Evolutionary conservation across 768 basidiomycete species (phyloP).

Genomic region (Strobilomyces echinocephalus): DNA sequence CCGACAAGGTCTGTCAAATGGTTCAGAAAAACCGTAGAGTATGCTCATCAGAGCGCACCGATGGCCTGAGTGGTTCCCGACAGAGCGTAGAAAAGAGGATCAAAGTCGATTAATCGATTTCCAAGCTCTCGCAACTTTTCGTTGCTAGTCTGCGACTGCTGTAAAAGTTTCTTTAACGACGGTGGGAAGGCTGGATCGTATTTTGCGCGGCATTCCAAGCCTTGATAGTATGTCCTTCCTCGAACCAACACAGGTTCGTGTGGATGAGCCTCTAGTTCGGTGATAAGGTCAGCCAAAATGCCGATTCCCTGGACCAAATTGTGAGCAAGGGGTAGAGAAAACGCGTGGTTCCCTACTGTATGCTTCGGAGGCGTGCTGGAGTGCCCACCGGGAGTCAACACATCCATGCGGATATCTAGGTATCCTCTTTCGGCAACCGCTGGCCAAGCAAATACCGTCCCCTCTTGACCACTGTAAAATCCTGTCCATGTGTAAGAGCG

Average conservation of each 20-base stretch:
- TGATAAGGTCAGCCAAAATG: slow-evolving; percentile 45
- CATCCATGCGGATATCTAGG: slow-evolving; percentile 38
- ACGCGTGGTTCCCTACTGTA: slow-evolving; percentile 34
- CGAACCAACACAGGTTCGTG: slow-evolving; percentile 29
- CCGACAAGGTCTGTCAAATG: slow-evolving; percentile 37
- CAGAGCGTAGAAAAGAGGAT: slow-evolving; percentile 14
- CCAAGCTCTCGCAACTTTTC: slow-evolving; percentile 15
- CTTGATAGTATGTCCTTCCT: slow-evolving; percentile 24
- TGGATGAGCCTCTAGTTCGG: slow-evolving; percentile 44
- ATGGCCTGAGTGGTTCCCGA: slow-evolving; percentile 28
- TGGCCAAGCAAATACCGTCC: slow-evolving; percentile 30
- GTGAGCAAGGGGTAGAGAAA: not conserved
- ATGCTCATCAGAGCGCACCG: slow-evolving; percentile 12
- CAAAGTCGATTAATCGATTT: slow-evolving; percentile 18
- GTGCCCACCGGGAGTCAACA: slow-evolving; percentile 48
- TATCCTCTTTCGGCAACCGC: slow-evolving; percentile 41
- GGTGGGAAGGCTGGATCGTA: slow-evolving; percentile 34
- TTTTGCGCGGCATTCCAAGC: slow-evolving; percentile 40
- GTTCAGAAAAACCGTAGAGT: slow-evolving; percentile 18
- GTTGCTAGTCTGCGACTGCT: slow-evolving; percentile 20
- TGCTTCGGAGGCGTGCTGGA: slow-evolving; percentile 50
- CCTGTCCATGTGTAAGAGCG: slow-evolving; percentile 17
- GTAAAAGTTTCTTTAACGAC: slow-evolving; percentile 16
- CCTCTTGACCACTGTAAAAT: slow-evolving; percentile 26
- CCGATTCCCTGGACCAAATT: slow-evolving; percentile 37